phyloP scores from a whole-genome alignment of 768 basidiomycete species.

The Fomitopsis pulvina region DNA sequence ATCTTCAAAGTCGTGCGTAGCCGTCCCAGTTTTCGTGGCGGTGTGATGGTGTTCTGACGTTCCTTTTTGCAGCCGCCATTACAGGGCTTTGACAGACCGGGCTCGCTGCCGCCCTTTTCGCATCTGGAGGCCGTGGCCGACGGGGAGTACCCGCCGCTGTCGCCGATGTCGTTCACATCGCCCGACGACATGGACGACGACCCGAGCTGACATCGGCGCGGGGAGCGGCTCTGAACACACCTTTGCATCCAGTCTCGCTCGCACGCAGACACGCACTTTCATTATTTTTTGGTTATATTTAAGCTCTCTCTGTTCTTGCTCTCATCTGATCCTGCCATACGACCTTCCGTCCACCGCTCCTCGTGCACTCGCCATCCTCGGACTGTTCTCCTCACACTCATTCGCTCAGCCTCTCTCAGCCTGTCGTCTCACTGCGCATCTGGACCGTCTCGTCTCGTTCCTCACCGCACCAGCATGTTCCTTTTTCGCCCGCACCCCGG shows the following conservation, averaged over 20 bases:
- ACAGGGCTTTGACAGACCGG: slow-evolving; percentile 15
- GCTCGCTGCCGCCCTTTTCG: slow-evolving; percentile 67
- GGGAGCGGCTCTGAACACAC: not conserved
- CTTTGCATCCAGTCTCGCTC: slow-evolving; percentile 6
- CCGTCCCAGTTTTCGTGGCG: no score
- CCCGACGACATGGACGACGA: slow-evolving; percentile 36
- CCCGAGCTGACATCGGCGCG: slow-evolving; percentile 17
- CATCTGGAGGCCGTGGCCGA: slow-evolving; percentile 81
- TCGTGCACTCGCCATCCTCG: slow-evolving; percentile 2
- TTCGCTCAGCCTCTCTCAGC: not conserved
- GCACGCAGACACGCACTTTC: slow-evolving; percentile 14
- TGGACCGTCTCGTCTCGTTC: slow-evolving; percentile 5
- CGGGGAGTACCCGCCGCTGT: slow-evolving; percentile 64
- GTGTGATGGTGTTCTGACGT: no score
- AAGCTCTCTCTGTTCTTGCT: slow-evolving; percentile 10
- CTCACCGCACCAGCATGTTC: not conserved
- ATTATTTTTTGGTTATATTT: slow-evolving; percentile 19
- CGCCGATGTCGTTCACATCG: slow-evolving; percentile 66
- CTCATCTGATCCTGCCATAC: slow-evolving; percentile 9
- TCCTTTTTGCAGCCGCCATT: slow-evolving; percentile 22
- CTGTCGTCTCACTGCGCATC: slow-evolving; percentile 6
- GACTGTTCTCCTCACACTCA: not conserved
- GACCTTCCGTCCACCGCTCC: not conserved
- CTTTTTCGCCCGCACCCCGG: slow-evolving; percentile 3
- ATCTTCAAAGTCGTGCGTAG: slow-evolving; percentile 91